Conservation (phyloP, 352 stramenopile genomes). For the Phytophthora kernoviae region DNA sequence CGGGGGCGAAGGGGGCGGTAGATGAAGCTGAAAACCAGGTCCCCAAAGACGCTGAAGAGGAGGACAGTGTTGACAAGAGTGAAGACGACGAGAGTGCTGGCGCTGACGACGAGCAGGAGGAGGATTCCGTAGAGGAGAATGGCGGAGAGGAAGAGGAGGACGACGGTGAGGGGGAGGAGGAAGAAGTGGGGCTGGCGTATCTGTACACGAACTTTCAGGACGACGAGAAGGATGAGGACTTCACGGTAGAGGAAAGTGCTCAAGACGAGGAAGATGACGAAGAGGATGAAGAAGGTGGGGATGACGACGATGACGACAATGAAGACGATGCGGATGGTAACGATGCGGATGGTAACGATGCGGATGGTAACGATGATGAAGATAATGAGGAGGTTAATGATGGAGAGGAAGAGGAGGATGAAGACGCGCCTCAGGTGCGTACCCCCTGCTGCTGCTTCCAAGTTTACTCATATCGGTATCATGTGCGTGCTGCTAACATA, state of each 20-base stretch:
- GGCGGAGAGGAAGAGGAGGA: constrained; percentile 34
- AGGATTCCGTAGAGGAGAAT: constrained; percentile 39
- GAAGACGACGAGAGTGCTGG: constrained; percentile 30
- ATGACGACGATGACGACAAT: constrained; percentile 23
- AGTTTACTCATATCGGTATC: too few species aligned
- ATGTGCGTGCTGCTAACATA: constrained; percentile 4
- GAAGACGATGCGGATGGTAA: constrained; percentile 23
- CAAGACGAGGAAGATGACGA: constrained; percentile 56
- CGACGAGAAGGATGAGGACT: constrained; percentile 50
- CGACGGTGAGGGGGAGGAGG: constrained; percentile 27
- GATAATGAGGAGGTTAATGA: constrained; percentile 36
- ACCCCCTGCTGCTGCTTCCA: background rate
- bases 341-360: constrained; percentile 25
- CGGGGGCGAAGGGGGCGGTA: constrained; percentile 21
- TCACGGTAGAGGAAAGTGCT: constrained; percentile 27
- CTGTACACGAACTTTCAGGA: constrained; percentile 73
- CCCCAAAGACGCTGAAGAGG: constrained; percentile 26
- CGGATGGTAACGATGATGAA: constrained; percentile 38
- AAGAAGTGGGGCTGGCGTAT: constrained; percentile 66
- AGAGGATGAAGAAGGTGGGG: constrained; percentile 45
- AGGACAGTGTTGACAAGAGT: constrained; percentile 23
- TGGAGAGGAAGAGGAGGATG: constrained; percentile 24
- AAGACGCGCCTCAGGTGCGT: constrained; percentile 53
- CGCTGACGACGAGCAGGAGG: constrained; percentile 41
- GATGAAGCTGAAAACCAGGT: constrained; percentile 20